phyloP scores from a whole-genome alignment of 371 early-diverging fungal species.

The Mucor irregularis region DNA sequence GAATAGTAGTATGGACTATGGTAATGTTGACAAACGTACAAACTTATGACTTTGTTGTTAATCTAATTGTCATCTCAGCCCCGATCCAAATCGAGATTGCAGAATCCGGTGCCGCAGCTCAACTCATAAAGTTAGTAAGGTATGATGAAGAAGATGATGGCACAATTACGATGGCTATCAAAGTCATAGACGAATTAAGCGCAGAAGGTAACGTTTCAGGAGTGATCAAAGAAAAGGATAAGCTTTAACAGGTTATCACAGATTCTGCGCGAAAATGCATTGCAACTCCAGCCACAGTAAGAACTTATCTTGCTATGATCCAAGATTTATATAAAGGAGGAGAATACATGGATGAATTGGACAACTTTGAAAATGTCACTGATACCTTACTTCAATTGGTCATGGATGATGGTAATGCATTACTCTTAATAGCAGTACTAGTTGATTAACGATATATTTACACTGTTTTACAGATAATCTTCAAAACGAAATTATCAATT shows the following conservation, averaged over 20 bases:
- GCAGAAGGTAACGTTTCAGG: conserved; percentile 27
- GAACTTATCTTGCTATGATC: conserved; percentile 26
- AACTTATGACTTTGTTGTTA: not conserved
- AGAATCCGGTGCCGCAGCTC: conserved; percentile 37
- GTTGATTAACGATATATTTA: too few relatives aligned
- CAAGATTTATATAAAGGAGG: conserved; percentile 27
- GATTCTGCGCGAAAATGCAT: conserved; percentile 13
- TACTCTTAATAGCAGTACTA: not conserved
- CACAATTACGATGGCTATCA: conserved; percentile 35
- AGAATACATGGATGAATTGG: conserved; percentile 27
- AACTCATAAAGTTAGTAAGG: conserved; percentile 33
- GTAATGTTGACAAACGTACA: too few relatives aligned
- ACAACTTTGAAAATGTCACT: conserved; percentile 29
- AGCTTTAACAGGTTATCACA: not conserved
- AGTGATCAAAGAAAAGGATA: not conserved
- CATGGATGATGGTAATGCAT: conserved; percentile 41
- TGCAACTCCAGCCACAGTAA: conserved; percentile 16
- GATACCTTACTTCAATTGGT: conserved; percentile 41
- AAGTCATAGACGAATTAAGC: conserved; percentile 32
- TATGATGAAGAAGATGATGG: conserved; percentile 30
- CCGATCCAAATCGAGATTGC: conserved; percentile 45
- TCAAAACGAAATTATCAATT: conserved; percentile 44
- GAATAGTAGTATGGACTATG: conserved; percentile 79
- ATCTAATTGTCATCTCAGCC: conserved; percentile 23
- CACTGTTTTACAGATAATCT: conserved; percentile 29